Evolutionary conservation across 345 rosid genomes (phyloP).

Genomic region (Erysimum cheiranthoides): DNA sequence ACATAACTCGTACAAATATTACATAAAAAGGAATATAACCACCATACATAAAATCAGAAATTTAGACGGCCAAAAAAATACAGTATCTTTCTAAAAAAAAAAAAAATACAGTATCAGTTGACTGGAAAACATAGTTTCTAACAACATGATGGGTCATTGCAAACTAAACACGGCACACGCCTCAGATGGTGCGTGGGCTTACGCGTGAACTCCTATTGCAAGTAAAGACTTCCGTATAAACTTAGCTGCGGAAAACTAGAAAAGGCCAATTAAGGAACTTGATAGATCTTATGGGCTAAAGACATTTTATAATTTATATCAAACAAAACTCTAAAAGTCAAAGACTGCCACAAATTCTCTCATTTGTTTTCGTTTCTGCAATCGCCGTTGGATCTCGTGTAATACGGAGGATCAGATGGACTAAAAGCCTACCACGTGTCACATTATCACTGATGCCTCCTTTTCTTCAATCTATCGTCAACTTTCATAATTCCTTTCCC

Average conservation of each 20-base stretch:
- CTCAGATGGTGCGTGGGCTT: neutral
- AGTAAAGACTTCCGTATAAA: constrained; percentile 10
- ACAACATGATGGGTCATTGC: neutral
- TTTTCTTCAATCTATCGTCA: constrained; percentile 37
- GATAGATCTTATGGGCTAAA: constrained; percentile 11
- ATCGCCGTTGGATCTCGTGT: constrained; percentile 41
- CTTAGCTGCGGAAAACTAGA: constrained; percentile 33
- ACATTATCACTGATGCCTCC: constrained; percentile 6
- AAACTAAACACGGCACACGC: neutral
- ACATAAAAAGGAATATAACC: no score
- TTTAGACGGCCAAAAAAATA: no score
- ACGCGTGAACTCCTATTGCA: constrained; percentile 18
- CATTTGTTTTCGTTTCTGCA: constrained; percentile 13
- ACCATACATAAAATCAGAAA: no score
- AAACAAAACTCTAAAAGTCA: constrained; percentile 29
- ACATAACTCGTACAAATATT: neutral
- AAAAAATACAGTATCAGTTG: no score
- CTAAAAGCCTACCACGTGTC: constrained; percentile 35
- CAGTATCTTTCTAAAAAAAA: no score
- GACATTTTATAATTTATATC: neutral
- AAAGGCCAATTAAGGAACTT: neutral
- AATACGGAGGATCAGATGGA: neutral
- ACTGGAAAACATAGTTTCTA: neutral
- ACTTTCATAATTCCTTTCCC: constrained; percentile 36
- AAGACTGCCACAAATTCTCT: constrained; percentile 24